phyloP scores from a whole-genome alignment of 108 stramenopile genomes.

The Aurantiochytrium sp. region DNA sequence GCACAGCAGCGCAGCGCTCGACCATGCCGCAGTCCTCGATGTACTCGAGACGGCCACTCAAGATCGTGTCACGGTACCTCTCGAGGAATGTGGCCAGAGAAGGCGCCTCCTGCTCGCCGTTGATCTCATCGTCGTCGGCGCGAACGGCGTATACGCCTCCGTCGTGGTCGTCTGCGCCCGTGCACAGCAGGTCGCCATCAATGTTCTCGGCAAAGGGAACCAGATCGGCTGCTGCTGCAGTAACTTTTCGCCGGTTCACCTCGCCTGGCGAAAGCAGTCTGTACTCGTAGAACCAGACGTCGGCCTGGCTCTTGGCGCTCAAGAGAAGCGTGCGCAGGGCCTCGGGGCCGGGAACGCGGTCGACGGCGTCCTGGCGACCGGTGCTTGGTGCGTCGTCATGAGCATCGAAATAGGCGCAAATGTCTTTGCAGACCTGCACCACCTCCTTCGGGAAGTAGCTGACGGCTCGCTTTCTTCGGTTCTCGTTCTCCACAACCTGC shows the following conservation, averaged over 20 bases:
- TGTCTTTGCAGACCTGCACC: not conserved
- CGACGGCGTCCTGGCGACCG: not conserved
- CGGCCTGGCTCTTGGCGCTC: not conserved
- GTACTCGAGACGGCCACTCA: not conserved
- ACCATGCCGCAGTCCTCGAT: not conserved
- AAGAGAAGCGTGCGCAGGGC: not conserved
- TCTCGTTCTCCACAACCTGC: not conserved
- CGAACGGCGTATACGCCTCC: not conserved
- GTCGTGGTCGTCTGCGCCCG: not conserved
- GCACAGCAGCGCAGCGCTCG: not conserved
- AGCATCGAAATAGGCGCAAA: not conserved
- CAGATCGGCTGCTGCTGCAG: not conserved
- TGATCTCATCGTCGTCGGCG: not conserved
- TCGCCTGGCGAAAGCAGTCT: not conserved
- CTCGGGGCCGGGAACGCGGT: not conserved
- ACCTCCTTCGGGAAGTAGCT: not conserved
- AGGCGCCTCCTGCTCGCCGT: not conserved
- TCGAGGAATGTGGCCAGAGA: not conserved
- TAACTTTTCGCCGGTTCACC: not conserved
- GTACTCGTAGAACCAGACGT: conserved; percentile 24
- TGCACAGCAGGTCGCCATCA: not conserved
- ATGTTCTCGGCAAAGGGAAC: conserved; percentile 3
- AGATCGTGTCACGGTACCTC: not conserved
- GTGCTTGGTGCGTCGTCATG: not conserved
- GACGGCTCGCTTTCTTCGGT: not conserved